Evolutionary conservation across 345 rosid genomes (phyloP).

Genomic region (Lagerstroemia speciosa): DNA sequence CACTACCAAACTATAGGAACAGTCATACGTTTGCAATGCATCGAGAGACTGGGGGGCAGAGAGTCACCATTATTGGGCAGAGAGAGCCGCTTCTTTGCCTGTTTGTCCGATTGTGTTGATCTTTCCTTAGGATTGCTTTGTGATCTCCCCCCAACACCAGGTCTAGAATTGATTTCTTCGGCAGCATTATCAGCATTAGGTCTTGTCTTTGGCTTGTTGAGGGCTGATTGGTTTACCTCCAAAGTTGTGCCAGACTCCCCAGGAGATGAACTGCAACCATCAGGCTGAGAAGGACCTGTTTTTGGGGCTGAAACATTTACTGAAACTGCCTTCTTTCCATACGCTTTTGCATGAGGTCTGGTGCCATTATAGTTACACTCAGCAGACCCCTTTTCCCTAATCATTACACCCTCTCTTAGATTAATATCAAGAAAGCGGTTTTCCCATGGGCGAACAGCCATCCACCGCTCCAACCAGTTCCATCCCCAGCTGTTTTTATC

Average conservation of each 20-base stretch:
- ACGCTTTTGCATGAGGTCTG: conserved; percentile 41
- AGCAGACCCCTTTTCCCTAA: conserved; percentile 39
- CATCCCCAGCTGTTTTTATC: conserved; percentile 99
- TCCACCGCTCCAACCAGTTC: conserved; percentile 99
- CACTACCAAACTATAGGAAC: not conserved
- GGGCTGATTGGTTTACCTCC: conserved; percentile 33
- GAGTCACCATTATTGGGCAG: conserved; percentile 58
- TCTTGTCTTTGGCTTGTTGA: conserved; percentile 47
- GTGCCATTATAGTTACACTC: conserved; percentile 38
- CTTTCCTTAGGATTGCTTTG: conserved; percentile 94
- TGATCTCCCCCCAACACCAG: conserved; percentile 47
- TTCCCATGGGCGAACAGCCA: conserved; percentile 99
- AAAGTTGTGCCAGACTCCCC: conserved; percentile 39
- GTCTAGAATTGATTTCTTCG: conserved; percentile 46
- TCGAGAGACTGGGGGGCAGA: conserved; percentile 4
- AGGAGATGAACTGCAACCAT: conserved; percentile 59
- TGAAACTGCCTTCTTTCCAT: conserved; percentile 37
- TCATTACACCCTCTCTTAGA: conserved; percentile 62
- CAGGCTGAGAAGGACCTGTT: conserved; percentile 58
- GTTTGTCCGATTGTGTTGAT: conserved; percentile 37
- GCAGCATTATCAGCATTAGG: conserved; percentile 31
- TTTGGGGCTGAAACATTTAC: conserved; percentile 48
- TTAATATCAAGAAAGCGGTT: conserved; percentile 90
- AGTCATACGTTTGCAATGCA: too few species aligned
- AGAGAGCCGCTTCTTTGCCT: conserved; percentile 56